Evolutionary conservation across 2,329 filamentous ascomycete genomes (phyloP), one percentile per base, ranked within the genome.

Genomic region (Nemania diffusa): DNA sequence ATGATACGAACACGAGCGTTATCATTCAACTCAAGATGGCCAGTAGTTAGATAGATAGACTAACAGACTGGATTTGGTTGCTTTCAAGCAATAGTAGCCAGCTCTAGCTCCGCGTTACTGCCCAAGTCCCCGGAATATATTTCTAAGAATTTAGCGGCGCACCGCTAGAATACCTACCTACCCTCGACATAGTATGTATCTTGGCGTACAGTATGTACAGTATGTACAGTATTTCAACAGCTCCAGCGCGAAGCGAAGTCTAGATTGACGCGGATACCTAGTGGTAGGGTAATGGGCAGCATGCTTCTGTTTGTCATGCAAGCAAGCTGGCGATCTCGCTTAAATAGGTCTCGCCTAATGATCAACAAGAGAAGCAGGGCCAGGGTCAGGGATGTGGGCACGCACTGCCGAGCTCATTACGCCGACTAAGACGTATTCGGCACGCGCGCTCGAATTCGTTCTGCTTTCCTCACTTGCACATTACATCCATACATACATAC

Each of bases 261-360:
- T 50, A 24, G 20, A 27, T 50, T 50, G 20, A 50, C 46, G 13
- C 26, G 46, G 46, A 27, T 50, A 37, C n/a, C 40, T n/a, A 24
- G 57, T 32, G 15, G 37, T 17, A 40, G 37, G 37, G 37, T 40
- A 40, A 17, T 17, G 17, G 37, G 11, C 13, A 40, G 40, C 48
- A 57, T 22, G 11, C 17, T 62, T 62, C 29, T 37, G 17, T 17
- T 67, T 27, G 34, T 57, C 17, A 58, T 67, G 64, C 59, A 57
- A 22, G 60, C 56, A 37, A 44, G 61, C 34, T 56, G 57, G 62
- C 62, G 65, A 65, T 65, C 65, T 68, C 62, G 65, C 65, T 68
- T 57, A 64, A 34, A 42, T 57, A 58, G 37, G 34, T 34, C 55
- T 11, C 20, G 48, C 9, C 55, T 44, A 51, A 29, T 32, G 44